Evolutionary conservation across 2,329 filamentous ascomycete species (phyloP).

Genomic region (Dendrostoma leiphaemia): DNA sequence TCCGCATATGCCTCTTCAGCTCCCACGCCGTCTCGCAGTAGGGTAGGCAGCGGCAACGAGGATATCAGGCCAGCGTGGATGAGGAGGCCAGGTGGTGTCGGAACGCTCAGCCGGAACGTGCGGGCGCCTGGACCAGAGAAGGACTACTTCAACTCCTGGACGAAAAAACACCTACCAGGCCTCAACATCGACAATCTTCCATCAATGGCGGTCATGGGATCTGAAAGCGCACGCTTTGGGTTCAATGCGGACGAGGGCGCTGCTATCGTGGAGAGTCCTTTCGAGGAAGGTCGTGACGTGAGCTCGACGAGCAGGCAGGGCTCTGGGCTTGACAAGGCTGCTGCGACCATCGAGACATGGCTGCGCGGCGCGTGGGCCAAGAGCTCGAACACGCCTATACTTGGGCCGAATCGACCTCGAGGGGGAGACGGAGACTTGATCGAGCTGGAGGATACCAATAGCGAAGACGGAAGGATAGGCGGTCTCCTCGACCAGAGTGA

Average conservation of each 20-base stretch:
- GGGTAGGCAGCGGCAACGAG: slow-evolving; percentile 35
- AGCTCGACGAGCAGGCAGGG: slow-evolving; percentile 43
- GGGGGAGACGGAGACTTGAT: slow-evolving; percentile 63
- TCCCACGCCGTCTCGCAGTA: slow-evolving; percentile 34
- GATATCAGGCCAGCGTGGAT: slow-evolving; percentile 60
- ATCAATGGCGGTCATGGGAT: slow-evolving; percentile 63
- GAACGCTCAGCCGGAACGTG: slow-evolving; percentile 71
- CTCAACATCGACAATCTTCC: slow-evolving; percentile 69
- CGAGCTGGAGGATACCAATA: slow-evolving; percentile 64
- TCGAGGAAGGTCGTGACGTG: slow-evolving; percentile 46
- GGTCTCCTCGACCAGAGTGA: slow-evolving; percentile 16
- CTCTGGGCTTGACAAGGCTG: slow-evolving; percentile 73
- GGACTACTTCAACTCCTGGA: slow-evolving; percentile 81
- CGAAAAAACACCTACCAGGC: slow-evolving; percentile 78
- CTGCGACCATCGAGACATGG: slow-evolving; percentile 87
- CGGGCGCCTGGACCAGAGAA: slow-evolving; percentile 77
- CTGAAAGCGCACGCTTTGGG: slow-evolving; percentile 57
- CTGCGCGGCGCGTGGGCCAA: slow-evolving; percentile 76
- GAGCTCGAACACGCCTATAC: slow-evolving; percentile 50
- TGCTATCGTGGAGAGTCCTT: slow-evolving; percentile 50
- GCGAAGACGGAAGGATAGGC: slow-evolving; percentile 47
- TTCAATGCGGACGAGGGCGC: slow-evolving; percentile 40
- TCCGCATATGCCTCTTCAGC: slow-evolving; percentile 26
- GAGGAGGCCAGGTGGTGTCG: slow-evolving; percentile 82
- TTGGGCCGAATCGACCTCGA: slow-evolving; percentile 29